Evolutionary conservation across 768 basidiomycete genomes (phyloP).

Genomic region (Arthromyces matolae): DNA sequence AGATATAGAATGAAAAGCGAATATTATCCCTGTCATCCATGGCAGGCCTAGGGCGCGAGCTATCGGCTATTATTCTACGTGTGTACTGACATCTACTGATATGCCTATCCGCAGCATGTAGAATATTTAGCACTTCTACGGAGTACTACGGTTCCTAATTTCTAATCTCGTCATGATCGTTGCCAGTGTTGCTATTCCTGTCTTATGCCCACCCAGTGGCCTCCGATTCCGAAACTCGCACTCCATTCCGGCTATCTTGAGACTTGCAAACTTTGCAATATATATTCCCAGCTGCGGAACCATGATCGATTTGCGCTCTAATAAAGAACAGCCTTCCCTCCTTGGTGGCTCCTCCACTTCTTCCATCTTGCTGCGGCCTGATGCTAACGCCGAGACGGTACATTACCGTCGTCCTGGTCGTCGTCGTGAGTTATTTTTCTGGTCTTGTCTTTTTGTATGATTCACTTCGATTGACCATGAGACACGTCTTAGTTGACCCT

Average conservation of each 20-base stretch:
- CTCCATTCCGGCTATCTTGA: slow-evolving; percentile 14
- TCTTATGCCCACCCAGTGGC: slow-evolving; percentile 8
- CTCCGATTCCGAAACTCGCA: slow-evolving; percentile 18
- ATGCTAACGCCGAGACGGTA: slow-evolving; percentile 65
- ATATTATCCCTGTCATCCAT: too few relatives aligned
- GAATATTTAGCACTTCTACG: neutral
- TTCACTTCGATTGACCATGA: neutral
- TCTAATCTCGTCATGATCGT: slow-evolving; percentile 5
- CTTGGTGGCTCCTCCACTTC: slow-evolving; percentile 1
- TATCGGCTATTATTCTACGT: too few relatives aligned
- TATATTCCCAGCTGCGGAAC: slow-evolving; percentile 15
- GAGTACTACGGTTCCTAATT: neutral
- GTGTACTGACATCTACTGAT: too few relatives aligned
- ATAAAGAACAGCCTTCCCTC: slow-evolving; percentile 5
- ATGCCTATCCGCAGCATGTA: neutral
- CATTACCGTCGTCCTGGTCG: slow-evolving; percentile 41
- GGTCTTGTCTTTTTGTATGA: neutral
- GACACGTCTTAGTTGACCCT: slow-evolving; percentile 41
- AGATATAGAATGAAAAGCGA: too few relatives aligned
- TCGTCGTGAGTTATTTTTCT: slow-evolving; percentile 37
- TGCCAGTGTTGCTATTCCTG: slow-evolving; percentile 10
- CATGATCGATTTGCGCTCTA: slow-evolving; percentile 8
- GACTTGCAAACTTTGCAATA: slow-evolving; percentile 5
- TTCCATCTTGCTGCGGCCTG: slow-evolving; percentile 7
- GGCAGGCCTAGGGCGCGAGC: too few relatives aligned